These are phyloP conservation scores for Neoscytalidium dimidiatum DNA, from an alignment of 2,329 filamentous ascomycete species.

Conservation along the genomic window DNA sequence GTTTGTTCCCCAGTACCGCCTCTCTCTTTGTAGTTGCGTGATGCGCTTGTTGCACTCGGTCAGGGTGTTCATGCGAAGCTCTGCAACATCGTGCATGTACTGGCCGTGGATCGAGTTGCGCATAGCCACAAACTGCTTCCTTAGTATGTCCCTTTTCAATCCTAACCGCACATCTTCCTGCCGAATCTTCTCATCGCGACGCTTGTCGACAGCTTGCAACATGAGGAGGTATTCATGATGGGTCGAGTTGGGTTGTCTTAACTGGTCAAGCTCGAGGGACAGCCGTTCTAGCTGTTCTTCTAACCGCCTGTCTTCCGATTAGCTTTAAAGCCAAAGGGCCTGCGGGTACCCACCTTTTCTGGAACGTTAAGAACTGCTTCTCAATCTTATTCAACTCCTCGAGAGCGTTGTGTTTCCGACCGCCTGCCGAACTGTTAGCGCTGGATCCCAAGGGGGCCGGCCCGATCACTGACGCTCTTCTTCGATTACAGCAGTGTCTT, in stretches of 20 bases:
- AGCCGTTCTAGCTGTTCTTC: slow-evolving; percentile 84
- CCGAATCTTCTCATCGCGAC: slow-evolving; percentile 76
- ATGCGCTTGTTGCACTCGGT: slow-evolving; percentile 84
- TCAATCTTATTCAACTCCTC: slow-evolving; percentile 80
- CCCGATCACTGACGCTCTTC: slow-evolving; percentile 36
- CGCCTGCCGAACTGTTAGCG: slow-evolving; percentile 52
- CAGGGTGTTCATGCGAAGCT: slow-evolving; percentile 77
- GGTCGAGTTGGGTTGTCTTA: slow-evolving; percentile 61
- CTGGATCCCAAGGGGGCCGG: slow-evolving; percentile 9
- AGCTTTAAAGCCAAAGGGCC: not conserved
- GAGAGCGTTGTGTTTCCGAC: slow-evolving; percentile 72
- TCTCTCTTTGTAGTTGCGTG: slow-evolving; percentile 89
- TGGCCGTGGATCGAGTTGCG: slow-evolving; percentile 15
- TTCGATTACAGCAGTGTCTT: slow-evolving; percentile 36
- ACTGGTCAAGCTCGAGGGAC: slow-evolving; percentile 66
- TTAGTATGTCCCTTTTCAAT: slow-evolving; percentile 71
- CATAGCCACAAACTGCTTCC: slow-evolving; percentile 18
- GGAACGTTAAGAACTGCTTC: slow-evolving; percentile 82
- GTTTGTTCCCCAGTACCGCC: slow-evolving; percentile 75
- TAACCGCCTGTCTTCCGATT: slow-evolving; percentile 63
- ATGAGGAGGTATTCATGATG: slow-evolving; percentile 91
- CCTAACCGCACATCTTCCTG: slow-evolving; percentile 73
- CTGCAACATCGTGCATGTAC: slow-evolving; percentile 58
- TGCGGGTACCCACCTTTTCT: slow-evolving; percentile 65
- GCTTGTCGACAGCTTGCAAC: slow-evolving; percentile 81